Percentiles rank a stretch among this genome's conserved stretches.
Conservation (phyloP, 2,329 filamentous ascomycete species). For the Ceratocystis albifundus region DNA sequence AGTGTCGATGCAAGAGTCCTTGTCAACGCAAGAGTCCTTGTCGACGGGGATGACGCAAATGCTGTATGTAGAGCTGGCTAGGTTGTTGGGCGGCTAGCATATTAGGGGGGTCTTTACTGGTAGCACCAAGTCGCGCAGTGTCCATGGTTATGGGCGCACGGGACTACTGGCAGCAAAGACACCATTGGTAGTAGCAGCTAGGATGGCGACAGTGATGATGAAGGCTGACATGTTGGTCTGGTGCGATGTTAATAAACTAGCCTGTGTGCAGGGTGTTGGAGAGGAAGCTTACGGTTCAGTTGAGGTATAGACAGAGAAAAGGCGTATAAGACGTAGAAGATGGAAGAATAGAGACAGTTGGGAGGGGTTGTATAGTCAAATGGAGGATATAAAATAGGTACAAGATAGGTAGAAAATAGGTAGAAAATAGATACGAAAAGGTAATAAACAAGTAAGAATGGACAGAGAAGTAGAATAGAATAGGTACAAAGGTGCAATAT, state of each 20-base stretch:
- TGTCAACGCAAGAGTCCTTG: background rate
- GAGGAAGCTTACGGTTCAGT: background rate
- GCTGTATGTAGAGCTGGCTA: background rate
- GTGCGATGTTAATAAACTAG: background rate
- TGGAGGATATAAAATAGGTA: background rate
- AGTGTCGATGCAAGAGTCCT: background rate
- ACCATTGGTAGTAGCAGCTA: background rate
- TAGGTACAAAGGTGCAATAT: background rate
- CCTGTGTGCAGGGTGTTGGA: background rate
- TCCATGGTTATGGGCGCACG: background rate
- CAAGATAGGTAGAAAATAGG: too few species aligned
- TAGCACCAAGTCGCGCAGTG: background rate
- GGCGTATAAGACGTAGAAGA: background rate
- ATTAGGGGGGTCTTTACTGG: background rate
- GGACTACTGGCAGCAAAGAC: background rate
- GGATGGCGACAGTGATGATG: background rate
- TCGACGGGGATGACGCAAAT: background rate
- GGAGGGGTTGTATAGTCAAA: background rate
- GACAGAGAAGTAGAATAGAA: background rate
- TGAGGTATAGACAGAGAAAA: background rate
- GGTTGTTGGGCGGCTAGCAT: background rate
- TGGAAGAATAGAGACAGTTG: constrained; percentile 1
- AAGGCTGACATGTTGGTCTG: background rate
- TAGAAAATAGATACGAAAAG: too few species aligned
- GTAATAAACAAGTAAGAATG: background rate